Conservation (phyloP, 257 asterid genomes). For the Solanum pinnatisectum region DNA sequence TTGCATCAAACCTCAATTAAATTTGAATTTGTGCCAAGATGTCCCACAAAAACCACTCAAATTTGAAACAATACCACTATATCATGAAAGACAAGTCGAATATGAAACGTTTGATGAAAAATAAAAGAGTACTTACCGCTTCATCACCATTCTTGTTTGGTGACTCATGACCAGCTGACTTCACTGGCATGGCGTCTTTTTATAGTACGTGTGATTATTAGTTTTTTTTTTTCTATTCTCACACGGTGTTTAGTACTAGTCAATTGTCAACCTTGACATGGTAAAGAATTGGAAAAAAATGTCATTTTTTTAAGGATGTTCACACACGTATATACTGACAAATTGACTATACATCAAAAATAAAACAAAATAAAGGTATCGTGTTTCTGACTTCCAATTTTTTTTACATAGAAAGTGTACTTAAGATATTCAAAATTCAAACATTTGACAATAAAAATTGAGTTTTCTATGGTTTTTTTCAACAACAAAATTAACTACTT, state of each 20-base stretch:
- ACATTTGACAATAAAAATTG: neutral
- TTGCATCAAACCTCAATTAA: neutral
- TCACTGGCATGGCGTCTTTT: neutral
- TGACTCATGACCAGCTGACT: neutral
- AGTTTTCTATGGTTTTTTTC: neutral
- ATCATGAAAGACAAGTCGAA: too few relatives aligned
- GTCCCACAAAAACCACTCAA: neutral
- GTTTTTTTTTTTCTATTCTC: neutral
- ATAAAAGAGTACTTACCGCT: accelerated
- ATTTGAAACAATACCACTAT: neutral
- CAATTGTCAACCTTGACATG: neutral
- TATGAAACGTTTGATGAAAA: accelerated
- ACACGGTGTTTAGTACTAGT: neutral
- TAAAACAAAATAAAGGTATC: neutral
- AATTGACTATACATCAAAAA: neutral
- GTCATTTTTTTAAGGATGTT: neutral
- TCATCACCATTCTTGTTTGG: accelerated
- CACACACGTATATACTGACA: neutral
- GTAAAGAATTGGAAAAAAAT: neutral
- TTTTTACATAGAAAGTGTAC: neutral
- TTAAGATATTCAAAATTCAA: neutral
- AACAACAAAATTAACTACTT: neutral
- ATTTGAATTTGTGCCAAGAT: accelerated
- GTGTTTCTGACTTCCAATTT: neutral
- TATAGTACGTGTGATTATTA: neutral